Conservation (phyloP, 345 rosid species). For the Psidium friedrichsthalianum region DNA sequence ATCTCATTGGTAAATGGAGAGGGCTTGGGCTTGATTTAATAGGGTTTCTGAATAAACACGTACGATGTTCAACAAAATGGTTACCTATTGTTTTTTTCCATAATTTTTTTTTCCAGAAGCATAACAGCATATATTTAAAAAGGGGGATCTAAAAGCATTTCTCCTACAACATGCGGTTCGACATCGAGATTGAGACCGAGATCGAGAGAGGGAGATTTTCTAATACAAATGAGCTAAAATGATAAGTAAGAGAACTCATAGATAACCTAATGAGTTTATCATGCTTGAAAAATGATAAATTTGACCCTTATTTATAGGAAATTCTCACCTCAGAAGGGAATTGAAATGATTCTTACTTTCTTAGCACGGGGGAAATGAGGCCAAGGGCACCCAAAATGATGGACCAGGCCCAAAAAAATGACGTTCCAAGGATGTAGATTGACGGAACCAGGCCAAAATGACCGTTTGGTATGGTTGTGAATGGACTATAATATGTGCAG, state of each 20-base stretch:
- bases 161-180: neutral
- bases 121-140: neutral
- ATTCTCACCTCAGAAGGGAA: too few species aligned
- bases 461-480: neutral
- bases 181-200: too few species aligned
- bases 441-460: neutral
- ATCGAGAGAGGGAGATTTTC: neutral
- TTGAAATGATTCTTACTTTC: neutral
- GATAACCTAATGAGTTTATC: neutral
- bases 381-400: neutral
- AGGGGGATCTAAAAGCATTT: neutral
- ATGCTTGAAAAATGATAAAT: neutral
- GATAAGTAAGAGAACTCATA: neutral
- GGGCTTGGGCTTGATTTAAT: neutral
- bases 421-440: neutral
- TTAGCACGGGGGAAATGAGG: neutral
- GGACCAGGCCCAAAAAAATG: neutral
- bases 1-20: neutral
- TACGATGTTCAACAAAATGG: fast-evolving
- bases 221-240: neutral
- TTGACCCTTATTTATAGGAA: neutral
- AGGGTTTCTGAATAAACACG: neutral
- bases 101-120: neutral
- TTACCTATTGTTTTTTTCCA: too few species aligned
- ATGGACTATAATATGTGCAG: neutral